Conservation (phyloP, 352 stramenopile species). For the Pythium brassicae region DNA sequence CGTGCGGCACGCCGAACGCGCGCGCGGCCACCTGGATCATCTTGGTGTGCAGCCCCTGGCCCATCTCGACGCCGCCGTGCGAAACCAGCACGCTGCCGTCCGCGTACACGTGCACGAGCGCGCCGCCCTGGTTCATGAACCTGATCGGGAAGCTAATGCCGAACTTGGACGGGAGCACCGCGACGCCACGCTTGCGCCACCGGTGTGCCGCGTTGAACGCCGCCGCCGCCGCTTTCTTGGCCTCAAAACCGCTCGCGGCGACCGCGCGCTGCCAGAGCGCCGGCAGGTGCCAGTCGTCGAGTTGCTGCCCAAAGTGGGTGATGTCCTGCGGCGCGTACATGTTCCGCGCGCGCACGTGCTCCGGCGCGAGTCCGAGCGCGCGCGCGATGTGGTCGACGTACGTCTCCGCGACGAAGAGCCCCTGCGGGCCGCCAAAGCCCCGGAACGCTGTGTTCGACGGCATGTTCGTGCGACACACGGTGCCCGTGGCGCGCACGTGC, state of each 20-base stretch:
- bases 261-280: slow-evolving; percentile 78
- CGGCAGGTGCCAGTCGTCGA: slow-evolving; percentile 91
- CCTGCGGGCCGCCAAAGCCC: slow-evolving; percentile 94
- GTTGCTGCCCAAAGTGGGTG: slow-evolving; percentile 92
- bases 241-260: slow-evolving; percentile 61
- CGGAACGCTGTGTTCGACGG: slow-evolving; percentile 95
- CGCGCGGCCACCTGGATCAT: slow-evolving; percentile 87
- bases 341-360: slow-evolving; percentile 84
- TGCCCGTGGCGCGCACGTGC: slow-evolving; percentile 85
- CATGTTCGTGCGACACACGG: slow-evolving; percentile 93
- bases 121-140: slow-evolving; percentile 96
- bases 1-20: slow-evolving; percentile 90
- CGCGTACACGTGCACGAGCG: slow-evolving; percentile 94
- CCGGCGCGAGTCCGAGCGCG: slow-evolving; percentile 58
- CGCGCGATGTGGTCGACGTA: slow-evolving; percentile 95
- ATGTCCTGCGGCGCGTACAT: slow-evolving; percentile 88
- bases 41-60: slow-evolving; percentile 96
- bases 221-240: slow-evolving; percentile 60
- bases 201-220: slow-evolving; percentile 91
- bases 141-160: slow-evolving; percentile 96
- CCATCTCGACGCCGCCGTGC: slow-evolving; percentile 97
- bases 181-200: slow-evolving; percentile 89
- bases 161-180: slow-evolving; percentile 89
- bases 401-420: slow-evolving; percentile 88
- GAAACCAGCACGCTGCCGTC: slow-evolving; percentile 95